Conservation (phyloP, 2,329 filamentous ascomycete genomes). For the Lasiodiplodia gonubiensis region DNA sequence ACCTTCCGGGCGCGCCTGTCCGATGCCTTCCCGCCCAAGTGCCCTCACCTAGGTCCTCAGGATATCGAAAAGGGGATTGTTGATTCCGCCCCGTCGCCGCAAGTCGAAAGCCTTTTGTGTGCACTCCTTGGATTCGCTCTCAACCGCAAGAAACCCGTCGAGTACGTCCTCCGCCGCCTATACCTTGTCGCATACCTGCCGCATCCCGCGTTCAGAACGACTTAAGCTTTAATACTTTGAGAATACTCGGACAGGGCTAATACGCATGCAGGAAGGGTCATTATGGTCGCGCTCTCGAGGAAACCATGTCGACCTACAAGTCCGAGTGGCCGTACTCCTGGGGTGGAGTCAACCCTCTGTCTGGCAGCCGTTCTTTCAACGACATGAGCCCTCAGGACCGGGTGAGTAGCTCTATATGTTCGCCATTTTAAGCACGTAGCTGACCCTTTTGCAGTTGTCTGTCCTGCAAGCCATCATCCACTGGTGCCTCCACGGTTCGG, state of each 20-base stretch:
- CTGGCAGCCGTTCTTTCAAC: slow-evolving; percentile 79
- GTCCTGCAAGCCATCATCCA: slow-evolving; percentile 82
- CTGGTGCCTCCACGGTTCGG: slow-evolving; percentile 90
- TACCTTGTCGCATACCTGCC: background rate
- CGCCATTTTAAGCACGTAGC: slow-evolving; percentile 29
- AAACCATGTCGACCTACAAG: slow-evolving; percentile 84
- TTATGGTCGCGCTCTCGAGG: slow-evolving; percentile 90
- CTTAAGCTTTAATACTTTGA: background rate
- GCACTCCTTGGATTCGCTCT: slow-evolving; percentile 84
- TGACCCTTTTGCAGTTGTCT: slow-evolving; percentile 66
- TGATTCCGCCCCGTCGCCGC: slow-evolving; percentile 77
- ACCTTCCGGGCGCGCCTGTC: slow-evolving; percentile 96
- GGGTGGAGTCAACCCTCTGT: slow-evolving; percentile 81
- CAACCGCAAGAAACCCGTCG: slow-evolving; percentile 98
- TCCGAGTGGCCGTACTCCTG: slow-evolving; percentile 87
- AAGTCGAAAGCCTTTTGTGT: slow-evolving; percentile 87
- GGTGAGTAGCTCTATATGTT: slow-evolving; percentile 59
- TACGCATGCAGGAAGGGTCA: slow-evolving; percentile 74
- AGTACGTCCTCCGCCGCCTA: slow-evolving; percentile 67
- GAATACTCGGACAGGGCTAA: slow-evolving; percentile 36
- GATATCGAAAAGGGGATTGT: slow-evolving; percentile 89
- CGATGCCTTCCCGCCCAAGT: slow-evolving; percentile 85
- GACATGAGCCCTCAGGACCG: slow-evolving; percentile 81
- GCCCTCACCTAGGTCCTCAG: slow-evolving; percentile 90
- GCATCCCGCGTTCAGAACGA: background rate